Evolutionary conservation across 1,284 basidiomycete species (phyloP), one percentile per base, ranked within the genome.

Genomic region (Austropuccinia psidii): DNA sequence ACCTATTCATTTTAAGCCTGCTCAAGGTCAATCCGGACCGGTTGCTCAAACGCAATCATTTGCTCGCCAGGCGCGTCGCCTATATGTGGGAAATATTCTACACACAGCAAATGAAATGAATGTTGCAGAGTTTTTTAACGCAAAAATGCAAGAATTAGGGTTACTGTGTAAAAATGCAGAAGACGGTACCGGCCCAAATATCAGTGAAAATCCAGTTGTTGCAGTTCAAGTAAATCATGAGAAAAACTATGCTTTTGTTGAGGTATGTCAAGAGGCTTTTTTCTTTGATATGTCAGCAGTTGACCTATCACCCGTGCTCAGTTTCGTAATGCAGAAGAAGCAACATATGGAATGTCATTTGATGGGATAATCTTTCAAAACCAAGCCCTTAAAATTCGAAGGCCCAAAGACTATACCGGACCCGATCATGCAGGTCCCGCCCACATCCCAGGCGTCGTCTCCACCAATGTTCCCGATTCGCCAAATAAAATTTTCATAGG

Each of bases 401-500:
- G 95, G 77, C 96, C 96, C 37, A 96, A 98, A 81, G 95, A 98
- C 79, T 98, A 97, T 79, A 88, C 90, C 64, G 90, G 90, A 29
- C 79, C 78, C n/a, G 77, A 77, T 19, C 74, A 73, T 52, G 68
- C 81, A n/a, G 75, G 78, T 21, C 79, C 77, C 19, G 76, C 76
- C 17, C 89, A 93, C 79, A 90, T 96, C 70, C 91, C 93, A 29
- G 77, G 94, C 73, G 89, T 94, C 62, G 90, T 97, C 43, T 94
- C 91, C n/a, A 93, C 92, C 57, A 95, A 92, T 77, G 93, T 97
- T 17, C 93, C 93, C 24, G 96, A 99, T 81, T 93, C 93, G 45
- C 90, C 91, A 80, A 93, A 98, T 86, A 98, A 98, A 84, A 86
- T 99, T 75, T 99, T 97, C 78, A 90, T 99, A 75, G 96, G 96